Evolutionary conservation across 1,284 basidiomycete species (phyloP).

Genomic region (Leucoagaricus sp.): DNA sequence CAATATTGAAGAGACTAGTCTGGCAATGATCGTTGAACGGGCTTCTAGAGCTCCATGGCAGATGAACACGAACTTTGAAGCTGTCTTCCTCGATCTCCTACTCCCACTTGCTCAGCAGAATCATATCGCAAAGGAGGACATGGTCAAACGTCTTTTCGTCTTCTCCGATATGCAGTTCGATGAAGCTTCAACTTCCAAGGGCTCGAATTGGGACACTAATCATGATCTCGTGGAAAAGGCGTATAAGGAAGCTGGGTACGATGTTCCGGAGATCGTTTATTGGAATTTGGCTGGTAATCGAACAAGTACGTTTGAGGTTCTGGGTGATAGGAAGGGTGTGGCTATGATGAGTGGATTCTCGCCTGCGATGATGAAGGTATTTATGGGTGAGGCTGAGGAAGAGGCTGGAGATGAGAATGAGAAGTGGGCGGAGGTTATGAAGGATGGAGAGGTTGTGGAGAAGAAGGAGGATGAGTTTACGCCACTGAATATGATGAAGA

Average conservation of each 20-base stretch:
- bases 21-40: constrained; percentile 27
- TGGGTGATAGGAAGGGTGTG: constrained; percentile 50
- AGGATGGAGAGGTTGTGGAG: constrained; percentile 30
- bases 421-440: constrained; percentile 25
- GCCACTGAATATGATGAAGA: constrained; percentile 55
- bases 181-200: constrained; percentile 12
- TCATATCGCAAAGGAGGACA: constrained; percentile 61
- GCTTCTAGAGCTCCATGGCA: constrained; percentile 48
- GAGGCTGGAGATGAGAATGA: constrained; percentile 37
- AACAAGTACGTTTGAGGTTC: constrained; percentile 33
- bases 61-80: constrained; percentile 61
- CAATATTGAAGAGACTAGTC: not conserved
- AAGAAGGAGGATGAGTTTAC: constrained; percentile 40
- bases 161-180: constrained; percentile 84
- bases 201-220: constrained; percentile 54
- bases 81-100: constrained; percentile 60
- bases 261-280: constrained; percentile 67
- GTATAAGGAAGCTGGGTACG: constrained; percentile 62
- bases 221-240: constrained; percentile 54
- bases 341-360: constrained; percentile 71
- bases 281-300: constrained; percentile 49
- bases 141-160: constrained; percentile 74
- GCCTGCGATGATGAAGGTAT: constrained; percentile 68
- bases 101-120: constrained; percentile 57
- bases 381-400: constrained; percentile 53